These are phyloP conservation scores for Thymus quinquecostatus DNA, from an alignment of 257 asterid genomes.

Conservation along the genomic window DNA sequence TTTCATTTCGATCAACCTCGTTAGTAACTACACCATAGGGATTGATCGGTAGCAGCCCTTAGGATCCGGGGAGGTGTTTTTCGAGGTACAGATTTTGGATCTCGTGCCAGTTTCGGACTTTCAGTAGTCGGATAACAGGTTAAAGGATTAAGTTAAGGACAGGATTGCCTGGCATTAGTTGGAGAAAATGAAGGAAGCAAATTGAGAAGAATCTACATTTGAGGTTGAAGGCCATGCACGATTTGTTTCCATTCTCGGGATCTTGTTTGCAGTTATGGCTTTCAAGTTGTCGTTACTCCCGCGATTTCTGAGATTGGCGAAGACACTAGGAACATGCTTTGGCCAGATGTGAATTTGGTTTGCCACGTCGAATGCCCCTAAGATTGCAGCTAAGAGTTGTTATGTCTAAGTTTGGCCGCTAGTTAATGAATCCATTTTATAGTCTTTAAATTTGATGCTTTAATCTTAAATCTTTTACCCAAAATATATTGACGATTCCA, in stretches of 20 bases:
- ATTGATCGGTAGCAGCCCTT: conserved; percentile 23
- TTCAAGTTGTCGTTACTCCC: conserved; percentile 14
- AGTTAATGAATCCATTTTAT: background rate
- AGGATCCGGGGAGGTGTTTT: conserved; percentile 18
- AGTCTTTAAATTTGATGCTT: conserved; percentile 9
- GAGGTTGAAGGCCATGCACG: conserved; percentile 27
- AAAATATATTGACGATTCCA: conserved; percentile 16
- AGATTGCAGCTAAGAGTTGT: conserved; percentile 6
- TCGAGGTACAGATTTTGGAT: conserved; percentile 24
- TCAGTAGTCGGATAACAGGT: conserved; percentile 18
- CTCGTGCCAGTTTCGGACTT: conserved; percentile 21
- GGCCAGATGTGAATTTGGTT: conserved; percentile 15
- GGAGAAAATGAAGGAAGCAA: conserved; percentile 26
- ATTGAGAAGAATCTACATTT: background rate
- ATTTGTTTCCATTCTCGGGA: conserved; percentile 22
- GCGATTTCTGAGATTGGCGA: conserved; percentile 16
- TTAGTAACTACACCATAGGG: conserved; percentile 12
- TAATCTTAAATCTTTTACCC: conserved; percentile 6
- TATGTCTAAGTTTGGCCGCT: conserved; percentile 12
- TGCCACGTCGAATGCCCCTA: background rate
- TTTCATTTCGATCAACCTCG: conserved; percentile 6
- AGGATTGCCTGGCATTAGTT: conserved; percentile 14
- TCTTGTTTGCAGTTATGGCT: conserved; percentile 26
- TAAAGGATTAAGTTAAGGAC: conserved; percentile 14
- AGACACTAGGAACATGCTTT: background rate